A percentile compares a stretch with the other conserved stretches of the same genome.
Conservation (phyloP, 768 basidiomycete species). For the Amanita phalloides region DNA sequence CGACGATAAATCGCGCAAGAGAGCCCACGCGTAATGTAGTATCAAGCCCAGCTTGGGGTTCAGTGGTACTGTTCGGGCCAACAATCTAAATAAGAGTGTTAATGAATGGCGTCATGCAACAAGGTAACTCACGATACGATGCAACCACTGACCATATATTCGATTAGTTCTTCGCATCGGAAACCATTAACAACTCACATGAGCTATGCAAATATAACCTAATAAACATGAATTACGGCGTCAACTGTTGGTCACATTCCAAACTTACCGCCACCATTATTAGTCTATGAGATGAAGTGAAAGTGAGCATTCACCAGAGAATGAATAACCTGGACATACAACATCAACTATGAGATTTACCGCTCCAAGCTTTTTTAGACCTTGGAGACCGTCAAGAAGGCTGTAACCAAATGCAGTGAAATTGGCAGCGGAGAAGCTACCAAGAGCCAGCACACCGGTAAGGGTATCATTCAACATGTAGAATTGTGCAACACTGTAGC, state of each 20-base stretch:
- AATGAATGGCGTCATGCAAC: neutral
- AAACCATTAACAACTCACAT: conserved; percentile 25
- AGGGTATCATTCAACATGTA: conserved; percentile 39
- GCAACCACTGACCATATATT: conserved; percentile 25
- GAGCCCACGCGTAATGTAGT: conserved; percentile 36
- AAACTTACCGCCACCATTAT: conserved; percentile 35
- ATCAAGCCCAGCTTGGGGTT: conserved; percentile 45
- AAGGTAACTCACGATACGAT: conserved; percentile 25
- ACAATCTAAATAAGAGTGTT: conserved; percentile 24
- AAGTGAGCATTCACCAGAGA: neutral
- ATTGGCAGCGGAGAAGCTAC: conserved; percentile 41
- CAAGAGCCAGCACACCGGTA: conserved; percentile 47
- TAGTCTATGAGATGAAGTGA: conserved; percentile 20
- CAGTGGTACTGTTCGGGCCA: conserved; percentile 39
- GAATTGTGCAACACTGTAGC: conserved; percentile 43
- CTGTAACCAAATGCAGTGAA: conserved; percentile 29
- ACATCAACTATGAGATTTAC: conserved; percentile 49
- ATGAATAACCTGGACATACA: conserved; percentile 20
- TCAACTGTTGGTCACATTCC: neutral
- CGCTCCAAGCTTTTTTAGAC: conserved; percentile 36
- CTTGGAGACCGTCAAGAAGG: conserved; percentile 35
- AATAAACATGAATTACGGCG: neutral
- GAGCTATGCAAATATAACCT: conserved; percentile 49
- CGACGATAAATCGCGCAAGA: conserved; percentile 38
- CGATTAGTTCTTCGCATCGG: neutral